Conservation (phyloP, 1,139 yeast species). For the Diutina scorzettiae region DNA sequence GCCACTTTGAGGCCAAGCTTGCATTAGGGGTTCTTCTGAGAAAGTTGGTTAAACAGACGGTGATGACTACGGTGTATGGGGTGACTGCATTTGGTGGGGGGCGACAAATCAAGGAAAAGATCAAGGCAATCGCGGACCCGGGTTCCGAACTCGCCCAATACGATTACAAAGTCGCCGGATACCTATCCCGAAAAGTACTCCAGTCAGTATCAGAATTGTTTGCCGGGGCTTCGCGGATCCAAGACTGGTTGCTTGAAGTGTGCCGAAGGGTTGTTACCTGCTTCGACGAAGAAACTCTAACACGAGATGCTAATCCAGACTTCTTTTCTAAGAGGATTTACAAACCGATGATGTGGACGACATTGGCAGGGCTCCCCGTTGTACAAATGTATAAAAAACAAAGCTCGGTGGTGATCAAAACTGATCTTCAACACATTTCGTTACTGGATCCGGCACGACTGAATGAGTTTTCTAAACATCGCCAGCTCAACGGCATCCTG, state of each 20-base stretch:
- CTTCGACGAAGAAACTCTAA: slow-evolving; percentile 14
- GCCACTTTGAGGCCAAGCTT: slow-evolving; percentile 10
- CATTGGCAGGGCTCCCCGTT: slow-evolving; percentile 31
- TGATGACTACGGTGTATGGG: slow-evolving; percentile 39
- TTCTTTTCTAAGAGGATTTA: slow-evolving; percentile 13
- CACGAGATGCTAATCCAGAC: slow-evolving; percentile 10
- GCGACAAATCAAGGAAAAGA: slow-evolving; percentile 19
- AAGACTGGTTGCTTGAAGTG: slow-evolving; percentile 25
- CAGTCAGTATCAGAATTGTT: slow-evolving; percentile 25
- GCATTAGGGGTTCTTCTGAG: slow-evolving; percentile 17
- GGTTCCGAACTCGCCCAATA: slow-evolving; percentile 1
- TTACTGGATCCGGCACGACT: slow-evolving; percentile 12
- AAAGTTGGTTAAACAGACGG: slow-evolving; percentile 30
- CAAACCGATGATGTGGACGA: slow-evolving; percentile 33
- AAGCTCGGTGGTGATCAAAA: slow-evolving; percentile 11
- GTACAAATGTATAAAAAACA: slow-evolving; percentile 24
- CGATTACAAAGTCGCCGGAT: slow-evolving; percentile 11
- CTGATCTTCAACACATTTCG: slow-evolving; percentile 19
- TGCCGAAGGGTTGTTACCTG: slow-evolving; percentile 20
- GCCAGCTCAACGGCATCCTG: slow-evolving; percentile 29
- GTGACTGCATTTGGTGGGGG: slow-evolving; percentile 29
- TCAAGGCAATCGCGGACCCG: slow-evolving; percentile 14
- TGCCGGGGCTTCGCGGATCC: slow-evolving; percentile 22
- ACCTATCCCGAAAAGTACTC: slow-evolving; percentile 19
- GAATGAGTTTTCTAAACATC: slow-evolving; percentile 8